Evolutionary conservation across 345 rosid species (phyloP), one percentile per base, ranked within the genome.

Genomic region (Salix udensis): DNA sequence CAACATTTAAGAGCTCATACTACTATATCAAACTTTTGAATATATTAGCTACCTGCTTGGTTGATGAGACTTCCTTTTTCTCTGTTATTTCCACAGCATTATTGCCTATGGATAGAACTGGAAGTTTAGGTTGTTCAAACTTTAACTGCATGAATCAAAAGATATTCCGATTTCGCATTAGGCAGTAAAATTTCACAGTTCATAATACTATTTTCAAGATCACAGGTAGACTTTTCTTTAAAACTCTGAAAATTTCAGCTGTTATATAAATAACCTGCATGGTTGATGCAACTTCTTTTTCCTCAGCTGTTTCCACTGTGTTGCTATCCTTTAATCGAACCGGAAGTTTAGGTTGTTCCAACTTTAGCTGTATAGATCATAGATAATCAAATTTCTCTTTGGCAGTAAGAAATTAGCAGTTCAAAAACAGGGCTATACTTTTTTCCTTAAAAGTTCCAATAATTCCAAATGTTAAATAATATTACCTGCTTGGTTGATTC

Each of bases 1-100:
- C 21, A 21, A 2, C 10, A 31, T 10, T 67, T 67, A 46, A 8
- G 40, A 30, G 6, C 10, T 58, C 64, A n/a, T 58, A 10, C 23
- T 58, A 23, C 15, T 23, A 10, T 58, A 2, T 19, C 64, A 28
- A 58, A 10, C 5, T 8, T 6, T 23, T 66, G 66, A 42, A 16
- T 76, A 55, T 0, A 42, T 42, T 42, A 12, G 46, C 13, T 42
- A 81, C 82, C 79, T 5, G 23, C 14, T 76, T 30, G 34, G 61
- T 61, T 23, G 78, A 46, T 23, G 65, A 6, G 40, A 55, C 58
- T 72, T 69, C 83, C 24, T 42, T 64, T 26, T 64, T 53, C 80
- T 82, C 81, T 7, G 70, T 65, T 31, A 46, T 52, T 79, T 53
- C 77, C 21, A 67, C 70, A n/a, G 70, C 30, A 52, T 62, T 79